phyloP scores from a whole-genome alignment of 306 rosid genomes.

The Sicyos edulis region DNA sequence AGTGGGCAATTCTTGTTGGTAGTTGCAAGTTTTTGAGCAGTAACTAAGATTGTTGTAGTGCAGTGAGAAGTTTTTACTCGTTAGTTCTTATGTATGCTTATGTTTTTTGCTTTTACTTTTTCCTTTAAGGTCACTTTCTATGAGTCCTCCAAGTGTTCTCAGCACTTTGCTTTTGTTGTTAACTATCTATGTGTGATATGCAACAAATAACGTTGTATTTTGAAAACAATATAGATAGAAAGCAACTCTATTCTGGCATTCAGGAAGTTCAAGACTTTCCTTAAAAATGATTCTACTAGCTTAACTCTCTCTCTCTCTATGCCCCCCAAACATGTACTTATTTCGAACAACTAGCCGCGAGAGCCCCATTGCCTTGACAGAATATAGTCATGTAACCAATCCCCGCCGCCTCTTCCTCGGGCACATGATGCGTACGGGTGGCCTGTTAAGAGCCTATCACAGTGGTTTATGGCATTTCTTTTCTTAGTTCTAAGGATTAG shows the following conservation, averaged over 20 bases:
- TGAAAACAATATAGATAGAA: not conserved
- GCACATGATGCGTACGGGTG: not conserved
- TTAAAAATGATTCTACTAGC: not conserved
- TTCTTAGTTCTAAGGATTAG: conserved; percentile 2
- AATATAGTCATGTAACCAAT: too few species aligned
- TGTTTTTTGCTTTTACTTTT: too few species aligned
- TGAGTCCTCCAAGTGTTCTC: too few species aligned
- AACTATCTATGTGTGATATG: not conserved
- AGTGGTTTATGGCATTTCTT: not conserved
- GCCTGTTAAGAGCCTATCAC: not conserved
- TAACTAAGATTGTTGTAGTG: not conserved
- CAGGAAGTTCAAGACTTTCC: not conserved
- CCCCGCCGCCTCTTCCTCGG: not conserved
- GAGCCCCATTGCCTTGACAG: too few species aligned
- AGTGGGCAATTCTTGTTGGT: not conserved
- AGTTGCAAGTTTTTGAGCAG: not conserved
- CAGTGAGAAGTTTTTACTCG: too few species aligned
- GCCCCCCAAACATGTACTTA: not conserved
- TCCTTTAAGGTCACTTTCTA: too few species aligned
- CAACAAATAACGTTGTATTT: not conserved
- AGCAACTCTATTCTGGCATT: not conserved
- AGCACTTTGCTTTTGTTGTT: too few species aligned
- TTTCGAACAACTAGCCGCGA: not conserved
- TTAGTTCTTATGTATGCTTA: too few species aligned
- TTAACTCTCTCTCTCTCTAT: not conserved